Evolutionary conservation across 768 basidiomycete genomes (phyloP), one percentile per base, ranked within the genome.

Genomic region (Crucibulum laeve): DNA sequence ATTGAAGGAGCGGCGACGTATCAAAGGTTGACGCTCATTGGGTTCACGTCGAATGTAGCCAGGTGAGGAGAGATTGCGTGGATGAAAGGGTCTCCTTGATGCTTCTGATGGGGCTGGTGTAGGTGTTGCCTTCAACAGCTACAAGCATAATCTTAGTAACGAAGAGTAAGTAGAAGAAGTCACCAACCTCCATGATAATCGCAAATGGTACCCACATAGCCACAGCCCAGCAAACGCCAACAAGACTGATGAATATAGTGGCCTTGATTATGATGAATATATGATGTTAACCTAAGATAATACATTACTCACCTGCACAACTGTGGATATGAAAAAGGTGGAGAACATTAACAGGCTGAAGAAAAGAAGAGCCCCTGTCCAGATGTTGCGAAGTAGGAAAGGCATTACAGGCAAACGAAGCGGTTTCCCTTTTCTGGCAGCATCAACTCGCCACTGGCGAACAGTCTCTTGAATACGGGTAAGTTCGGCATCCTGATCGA

Each of bases 201-300:
- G 93, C 88, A 53, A 96, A 96, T 2, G 93, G 93, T 13, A 91
- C 90, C 94, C 94, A 96, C 67, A 89, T 91, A n/a, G 94, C 91
- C 30, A 96, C 90, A 7, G 92, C 90, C 94, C 94, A 97, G 61
- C 87, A 94, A 26, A 96, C 86, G 33, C 94, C 94, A 18, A 95
- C 81, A 40, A 94, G 58, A 40, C 82, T 82, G 44, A 96, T 88
- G 55, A 87, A 82, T 14, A 83, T 62, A 13, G 89, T 89, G 6
- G 94, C 94, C 77, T n/a, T 87, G 41, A 56, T 14, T 30, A 42
- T 43, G 21, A 23, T 24, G 17, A 33, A 38, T 28, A 32, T n/a
- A n/a, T n/a, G n/a, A n/a, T n/a, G n/a, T n/a, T n/a, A n/a, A n/a
- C n/a, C n/a, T n/a, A n/a, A n/a, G n/a, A n/a, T n/a, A n/a, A n/a